Evolutionary conservation across 1,139 yeast genomes (phyloP), one percentile per base, ranked within the genome.

Genomic region (Schwanniomyces etchellsii): DNA sequence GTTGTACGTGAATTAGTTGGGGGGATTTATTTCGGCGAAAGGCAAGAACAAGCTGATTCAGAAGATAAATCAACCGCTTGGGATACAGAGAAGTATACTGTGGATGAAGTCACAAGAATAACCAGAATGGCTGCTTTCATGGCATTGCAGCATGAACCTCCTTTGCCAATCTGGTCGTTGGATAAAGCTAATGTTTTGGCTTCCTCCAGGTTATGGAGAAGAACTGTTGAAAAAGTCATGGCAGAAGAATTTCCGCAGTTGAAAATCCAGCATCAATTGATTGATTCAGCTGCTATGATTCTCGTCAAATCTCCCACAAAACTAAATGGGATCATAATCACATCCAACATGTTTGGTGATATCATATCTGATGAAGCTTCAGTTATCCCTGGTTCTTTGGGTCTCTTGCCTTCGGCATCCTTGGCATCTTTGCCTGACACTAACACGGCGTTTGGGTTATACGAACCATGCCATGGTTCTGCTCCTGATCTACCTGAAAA

Each of bases 201-300:
- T 2, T 81, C 95, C 15, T 86, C 96, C 24, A 78, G 98, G 60
- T 71, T 91, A 50, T 91, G 98, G 98, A 78, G 98, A 64, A 79
- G 74, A 55, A 85, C 95, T 14, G 96, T 89, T 27, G 86, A 86
- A 43, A 77, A 81, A 52, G 84, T 91, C 27, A 81, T 91, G 43
- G 62, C 70, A 39, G 76, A 77, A 39, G 98, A 91, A 59, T 91
- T 91, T 69, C 98, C 98, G 31, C 83, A 79, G 48, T 69, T 91
- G 47, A 71, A 70, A 11, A 70, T 88, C 25, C 85, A 89, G 56
- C 96, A 91, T 61, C 98, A 91, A 67, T 76, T 91, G 60, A 89
- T 91, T 50, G 98, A 91, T 60, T 86, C 96, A 7, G 98, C 98
- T 30, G 97, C 98, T 30, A 91, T 91, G 98, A 88, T 89, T 49